A percentile compares a stretch with the other conserved stretches of the same genome.
Conservation (phyloP, 257 asterid genomes). For the Euphrasia confusa region DNA sequence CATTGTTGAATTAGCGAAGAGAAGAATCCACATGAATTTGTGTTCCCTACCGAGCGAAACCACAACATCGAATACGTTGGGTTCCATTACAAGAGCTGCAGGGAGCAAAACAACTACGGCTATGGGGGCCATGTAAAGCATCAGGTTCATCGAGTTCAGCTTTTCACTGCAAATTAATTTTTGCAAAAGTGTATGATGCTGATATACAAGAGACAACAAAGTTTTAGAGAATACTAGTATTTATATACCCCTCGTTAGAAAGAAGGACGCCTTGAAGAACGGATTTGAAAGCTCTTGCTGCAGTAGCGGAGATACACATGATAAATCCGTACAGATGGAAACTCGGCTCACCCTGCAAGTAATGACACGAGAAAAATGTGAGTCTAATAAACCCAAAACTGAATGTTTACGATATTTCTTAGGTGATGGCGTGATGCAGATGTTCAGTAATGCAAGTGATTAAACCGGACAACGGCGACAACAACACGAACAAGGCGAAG, state of each 20-base stretch:
- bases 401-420: not conserved
- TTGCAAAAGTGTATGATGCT: not conserved
- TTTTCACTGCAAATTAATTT: slow-evolving; percentile 58
- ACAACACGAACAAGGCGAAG: slow-evolving; percentile 2
- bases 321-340: slow-evolving; percentile 88
- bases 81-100: slow-evolving; percentile 72
- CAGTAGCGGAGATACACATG: slow-evolving; percentile 91
- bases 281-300: slow-evolving; percentile 97
- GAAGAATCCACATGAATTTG: slow-evolving; percentile 64
- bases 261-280: slow-evolving; percentile 95
- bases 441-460: slow-evolving; percentile 24
- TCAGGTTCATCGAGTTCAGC: slow-evolving; percentile 93
- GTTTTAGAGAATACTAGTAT: too few species aligned
- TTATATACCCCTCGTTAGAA: slow-evolving; percentile 76
- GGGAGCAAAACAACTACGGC: slow-evolving; percentile 83
- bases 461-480: too few species aligned
- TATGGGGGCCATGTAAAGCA: slow-evolving; percentile 92
- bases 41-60: slow-evolving; percentile 53
- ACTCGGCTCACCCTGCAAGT: slow-evolving; percentile 84
- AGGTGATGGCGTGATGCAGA: not conserved
- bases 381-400: slow-evolving; percentile 10
- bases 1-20: slow-evolving; percentile 62
- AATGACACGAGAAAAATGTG: slow-evolving; percentile 18
- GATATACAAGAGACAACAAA: not conserved
- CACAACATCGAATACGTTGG: slow-evolving; percentile 56